Evolutionary conservation across 2,329 filamentous ascomycete genomes (phyloP).

Genomic region (Aspergillus tanneri): DNA sequence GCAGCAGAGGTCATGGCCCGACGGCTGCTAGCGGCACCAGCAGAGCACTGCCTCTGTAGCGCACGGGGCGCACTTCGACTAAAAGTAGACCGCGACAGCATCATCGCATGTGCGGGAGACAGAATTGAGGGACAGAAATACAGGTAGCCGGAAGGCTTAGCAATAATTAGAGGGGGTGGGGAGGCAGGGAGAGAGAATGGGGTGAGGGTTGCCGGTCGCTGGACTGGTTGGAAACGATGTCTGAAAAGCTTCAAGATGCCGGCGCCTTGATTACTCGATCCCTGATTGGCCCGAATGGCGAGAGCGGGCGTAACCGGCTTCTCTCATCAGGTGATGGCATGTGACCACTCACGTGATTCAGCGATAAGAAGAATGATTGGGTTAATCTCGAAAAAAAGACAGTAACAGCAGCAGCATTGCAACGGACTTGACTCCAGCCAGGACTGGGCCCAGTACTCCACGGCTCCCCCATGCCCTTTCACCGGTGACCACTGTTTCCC

Average conservation of each 20-base stretch:
- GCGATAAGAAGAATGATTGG: not conserved
- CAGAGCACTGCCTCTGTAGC: constrained; percentile 60
- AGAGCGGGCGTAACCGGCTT: constrained; percentile 41
- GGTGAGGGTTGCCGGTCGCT: constrained; percentile 31
- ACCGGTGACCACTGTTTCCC: constrained; percentile 65
- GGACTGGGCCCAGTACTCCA: too few species aligned
- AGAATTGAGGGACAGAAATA: constrained; percentile 44
- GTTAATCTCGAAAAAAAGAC: constrained; percentile 9
- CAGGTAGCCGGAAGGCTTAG: constrained; percentile 39
- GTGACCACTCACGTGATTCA: constrained; percentile 24
- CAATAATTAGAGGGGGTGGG: constrained; percentile 35
- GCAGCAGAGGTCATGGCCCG: constrained; percentile 65
- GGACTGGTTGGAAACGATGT: constrained; percentile 30
- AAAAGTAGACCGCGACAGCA: constrained; percentile 68
- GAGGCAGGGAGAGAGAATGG: constrained; percentile 27
- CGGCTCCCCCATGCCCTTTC: constrained; percentile 29
- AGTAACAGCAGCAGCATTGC: constrained; percentile 6
- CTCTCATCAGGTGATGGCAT: constrained; percentile 28
- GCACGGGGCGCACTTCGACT: constrained; percentile 64
- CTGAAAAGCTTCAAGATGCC: constrained; percentile 47
- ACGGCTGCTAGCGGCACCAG: constrained; percentile 51
- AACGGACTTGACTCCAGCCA: too few species aligned
- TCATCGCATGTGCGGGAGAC: constrained; percentile 58
- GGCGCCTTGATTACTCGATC: constrained; percentile 38
- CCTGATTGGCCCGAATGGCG: constrained; percentile 42